Evolutionary conservation across 805 yeast species (phyloP), one percentile per base, ranked within the genome.

Genomic region (Candida dajiaensis): DNA sequence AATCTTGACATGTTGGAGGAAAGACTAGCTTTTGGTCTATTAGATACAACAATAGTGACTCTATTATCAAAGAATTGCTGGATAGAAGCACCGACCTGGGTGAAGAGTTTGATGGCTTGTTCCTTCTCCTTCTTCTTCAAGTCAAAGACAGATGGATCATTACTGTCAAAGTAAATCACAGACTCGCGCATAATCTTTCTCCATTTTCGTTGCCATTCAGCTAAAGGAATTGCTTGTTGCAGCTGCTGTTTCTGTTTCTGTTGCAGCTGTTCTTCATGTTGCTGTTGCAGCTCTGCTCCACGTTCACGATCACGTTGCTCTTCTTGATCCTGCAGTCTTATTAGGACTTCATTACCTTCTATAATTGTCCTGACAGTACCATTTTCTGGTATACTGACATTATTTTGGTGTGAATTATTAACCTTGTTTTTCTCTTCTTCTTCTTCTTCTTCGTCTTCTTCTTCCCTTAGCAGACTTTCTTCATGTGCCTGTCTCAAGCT

Each of bases 31-130:
- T 61, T 69, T 68, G 42, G 72, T 49, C 96, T 72, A 52, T 81
- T 73, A 13, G 94, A 80, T 20, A 92, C 78, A 23, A 92, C 89
- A 44, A 89, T 87, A 12, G 96, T 87, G 29, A 71, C 72, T 33
- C 69, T 69, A 23, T 66, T 62, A 54, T 80, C 81, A 56, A 81
- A 84, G 54, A 83, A 83, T 11, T 73, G 72, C 40, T 76, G 78
- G 23, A 82, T 70, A 16, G 69, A 70, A 10, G 85, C 83, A 12
- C 83, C 85, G 21, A 81, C 59, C 9, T 50, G 52, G 2, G 43
- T 47, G 36, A 60, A 59, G 33, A 58, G 62, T 29, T 57, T 55
- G 21, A 58, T 59, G 3, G 73, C 72, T 25, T 59, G 56, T 35
- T 60, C 61, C 29, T 62, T 62, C 35, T 72, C 76, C 41, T 56